A percentile compares a stretch with the other conserved stretches of the same genome.
Evolutionary conservation across 2,329 filamentous ascomycete genomes (phyloP).

Genomic region (Curvularia hawaiiensis): DNA sequence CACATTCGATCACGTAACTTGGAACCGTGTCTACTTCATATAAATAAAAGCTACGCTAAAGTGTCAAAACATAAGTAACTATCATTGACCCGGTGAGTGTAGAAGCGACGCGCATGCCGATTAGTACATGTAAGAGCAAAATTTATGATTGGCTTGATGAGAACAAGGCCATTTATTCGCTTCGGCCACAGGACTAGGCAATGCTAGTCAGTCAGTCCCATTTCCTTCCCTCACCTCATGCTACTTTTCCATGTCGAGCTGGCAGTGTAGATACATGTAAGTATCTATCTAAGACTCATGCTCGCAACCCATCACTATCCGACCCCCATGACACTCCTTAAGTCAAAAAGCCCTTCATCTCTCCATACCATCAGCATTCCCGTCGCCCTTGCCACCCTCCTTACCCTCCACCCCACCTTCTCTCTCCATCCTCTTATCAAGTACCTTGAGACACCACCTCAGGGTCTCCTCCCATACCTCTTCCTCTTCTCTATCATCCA

Average conservation of each 20-base stretch:
- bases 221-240: not conserved
- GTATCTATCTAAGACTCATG: not conserved
- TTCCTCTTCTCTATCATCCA: conserved; percentile 21
- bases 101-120: not conserved
- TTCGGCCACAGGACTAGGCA: not conserved
- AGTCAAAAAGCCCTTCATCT: not conserved
- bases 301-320: not conserved
- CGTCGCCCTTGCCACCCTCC: not conserved
- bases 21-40: not conserved
- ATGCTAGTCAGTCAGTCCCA: not conserved
- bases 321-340: not conserved
- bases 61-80: not conserved
- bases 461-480: conserved; percentile 4
- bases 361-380: accelerated
- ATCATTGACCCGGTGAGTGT: not conserved
- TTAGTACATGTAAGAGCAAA: not conserved
- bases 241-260: not conserved
- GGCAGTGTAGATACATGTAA: not conserved
- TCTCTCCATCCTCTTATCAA: not conserved
- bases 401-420: not conserved
- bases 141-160: not conserved
- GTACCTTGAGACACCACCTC: conserved; percentile 1
- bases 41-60: not conserved
- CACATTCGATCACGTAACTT: not conserved
- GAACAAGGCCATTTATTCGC: not conserved